Evolutionary conservation across 495 filamentous ascomycete species (phyloP).

Genomic region (Diplogelasinospora grovesii): DNA sequence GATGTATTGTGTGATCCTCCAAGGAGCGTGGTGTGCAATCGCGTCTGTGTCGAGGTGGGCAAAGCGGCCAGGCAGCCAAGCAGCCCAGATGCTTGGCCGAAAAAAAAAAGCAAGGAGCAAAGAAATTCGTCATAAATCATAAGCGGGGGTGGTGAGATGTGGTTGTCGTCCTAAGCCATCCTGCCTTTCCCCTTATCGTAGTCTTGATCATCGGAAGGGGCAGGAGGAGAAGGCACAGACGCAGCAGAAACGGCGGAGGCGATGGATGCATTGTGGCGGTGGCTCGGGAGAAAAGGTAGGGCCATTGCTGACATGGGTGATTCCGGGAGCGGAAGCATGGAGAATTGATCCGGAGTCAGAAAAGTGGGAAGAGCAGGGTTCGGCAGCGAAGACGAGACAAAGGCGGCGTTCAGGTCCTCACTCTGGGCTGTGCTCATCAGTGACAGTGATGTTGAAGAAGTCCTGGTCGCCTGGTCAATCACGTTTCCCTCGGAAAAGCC

Average conservation of each 20-base stretch:
- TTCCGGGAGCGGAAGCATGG: constrained; percentile 29
- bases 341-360: constrained; percentile 27
- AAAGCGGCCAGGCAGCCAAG: constrained; percentile 15
- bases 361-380: constrained; percentile 30
- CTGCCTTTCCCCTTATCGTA: constrained; percentile 23
- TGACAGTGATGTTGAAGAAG: constrained; percentile 26
- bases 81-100: constrained; percentile 9
- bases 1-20: constrained; percentile 29
- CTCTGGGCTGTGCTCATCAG: constrained; percentile 29
- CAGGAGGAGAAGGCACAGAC: no score
- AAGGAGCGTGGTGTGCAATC: constrained; percentile 43
- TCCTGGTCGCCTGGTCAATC: constrained; percentile 45
- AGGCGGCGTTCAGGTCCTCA: constrained; percentile 21
- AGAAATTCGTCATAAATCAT: constrained; percentile 13
- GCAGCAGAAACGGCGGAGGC: no score
- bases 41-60: constrained; percentile 39
- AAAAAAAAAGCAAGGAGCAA: constrained; percentile 14
- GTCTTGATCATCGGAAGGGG: constrained; percentile 11
- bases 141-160: constrained; percentile 2
- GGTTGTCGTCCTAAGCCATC: constrained; percentile 8
- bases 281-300: constrained; percentile 21
- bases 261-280: constrained; percentile 22
- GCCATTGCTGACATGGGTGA: constrained; percentile 23
- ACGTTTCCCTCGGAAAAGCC: constrained; percentile 32
- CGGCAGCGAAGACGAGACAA: constrained; percentile 16